phyloP scores from a whole-genome alignment of 2,329 filamentous ascomycete genomes.

The Scedosporium boydii region DNA sequence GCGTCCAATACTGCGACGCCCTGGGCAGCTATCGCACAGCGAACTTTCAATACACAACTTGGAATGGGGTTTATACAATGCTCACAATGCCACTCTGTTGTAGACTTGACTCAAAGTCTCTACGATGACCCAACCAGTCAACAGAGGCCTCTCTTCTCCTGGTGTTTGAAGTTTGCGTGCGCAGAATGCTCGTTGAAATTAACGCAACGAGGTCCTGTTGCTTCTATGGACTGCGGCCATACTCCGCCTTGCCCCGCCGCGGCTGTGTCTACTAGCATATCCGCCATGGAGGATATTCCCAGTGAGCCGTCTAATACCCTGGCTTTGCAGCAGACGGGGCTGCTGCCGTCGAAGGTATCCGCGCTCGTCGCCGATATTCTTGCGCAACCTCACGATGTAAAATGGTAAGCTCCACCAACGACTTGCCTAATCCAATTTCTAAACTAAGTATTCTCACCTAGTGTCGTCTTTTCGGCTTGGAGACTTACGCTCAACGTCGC shows the following conservation, averaged over 20 bases:
- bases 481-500: slow-evolving; percentile 36
- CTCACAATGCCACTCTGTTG: slow-evolving; percentile 15
- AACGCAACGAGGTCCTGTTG: neutral
- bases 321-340: slow-evolving; percentile 11
- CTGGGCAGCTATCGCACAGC: slow-evolving; percentile 20
- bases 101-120: slow-evolving; percentile 15
- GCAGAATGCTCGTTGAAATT: slow-evolving; percentile 15
- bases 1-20: neutral
- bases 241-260: neutral
- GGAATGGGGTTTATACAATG: slow-evolving; percentile 19
- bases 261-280: neutral
- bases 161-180: slow-evolving; percentile 24
- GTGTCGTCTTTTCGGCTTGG: slow-evolving; percentile 44
- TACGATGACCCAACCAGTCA: slow-evolving; percentile 9
- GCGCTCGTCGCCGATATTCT: slow-evolving; percentile 23
- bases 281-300: neutral
- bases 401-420: slow-evolving; percentile 20
- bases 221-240: slow-evolving; percentile 6
- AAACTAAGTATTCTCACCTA: slow-evolving; percentile 14
- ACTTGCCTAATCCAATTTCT: neutral
- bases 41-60: slow-evolving; percentile 21
- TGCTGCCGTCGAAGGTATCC: slow-evolving; percentile 23
- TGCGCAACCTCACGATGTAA: slow-evolving; percentile 15
- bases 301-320: slow-evolving; percentile 15
- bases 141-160: slow-evolving; percentile 16